Conservation (phyloP, 202 grass and related monocot species). For the Panicum virgatum region DNA sequence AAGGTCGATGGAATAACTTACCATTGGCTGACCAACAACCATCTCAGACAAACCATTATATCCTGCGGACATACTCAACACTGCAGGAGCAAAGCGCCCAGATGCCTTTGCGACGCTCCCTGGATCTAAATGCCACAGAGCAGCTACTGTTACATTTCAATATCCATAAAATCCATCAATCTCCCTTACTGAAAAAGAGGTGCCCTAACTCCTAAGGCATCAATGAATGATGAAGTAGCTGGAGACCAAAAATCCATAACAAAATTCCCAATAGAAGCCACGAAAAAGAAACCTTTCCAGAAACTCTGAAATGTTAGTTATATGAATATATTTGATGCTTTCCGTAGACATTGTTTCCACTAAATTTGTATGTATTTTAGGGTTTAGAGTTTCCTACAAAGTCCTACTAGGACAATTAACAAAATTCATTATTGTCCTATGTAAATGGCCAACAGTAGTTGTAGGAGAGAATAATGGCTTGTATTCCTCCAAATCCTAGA, state of each 20-base stretch:
- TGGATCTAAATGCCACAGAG: constrained; percentile 24
- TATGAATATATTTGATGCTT: neutral
- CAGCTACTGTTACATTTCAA: constrained; percentile 22
- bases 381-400: constrained; percentile 8
- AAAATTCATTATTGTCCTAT: neutral
- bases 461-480: too few species aligned
- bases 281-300: neutral
- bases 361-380: neutral
- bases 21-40: constrained; percentile 41
- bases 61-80: neutral
- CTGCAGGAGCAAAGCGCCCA: constrained; percentile 32
- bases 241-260: constrained; percentile 4
- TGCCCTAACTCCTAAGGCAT: constrained; percentile 1
- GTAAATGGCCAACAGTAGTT: neutral
- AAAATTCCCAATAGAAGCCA: neutral
- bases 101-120: constrained; percentile 27
- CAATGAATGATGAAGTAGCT: neutral
- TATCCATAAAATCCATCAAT: constrained; percentile 8
- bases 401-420: neutral
- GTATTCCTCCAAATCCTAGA: too few species aligned
- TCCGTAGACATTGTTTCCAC: neutral
- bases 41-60: neutral
- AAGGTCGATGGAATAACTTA: constrained; percentile 26
- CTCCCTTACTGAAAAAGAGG: constrained; percentile 8
- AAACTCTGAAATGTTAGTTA: neutral